Percentiles rank a stretch among this genome's conserved stretches.
Conservation (phyloP, 306 rosid genomes). For the Lablab purpureus region DNA sequence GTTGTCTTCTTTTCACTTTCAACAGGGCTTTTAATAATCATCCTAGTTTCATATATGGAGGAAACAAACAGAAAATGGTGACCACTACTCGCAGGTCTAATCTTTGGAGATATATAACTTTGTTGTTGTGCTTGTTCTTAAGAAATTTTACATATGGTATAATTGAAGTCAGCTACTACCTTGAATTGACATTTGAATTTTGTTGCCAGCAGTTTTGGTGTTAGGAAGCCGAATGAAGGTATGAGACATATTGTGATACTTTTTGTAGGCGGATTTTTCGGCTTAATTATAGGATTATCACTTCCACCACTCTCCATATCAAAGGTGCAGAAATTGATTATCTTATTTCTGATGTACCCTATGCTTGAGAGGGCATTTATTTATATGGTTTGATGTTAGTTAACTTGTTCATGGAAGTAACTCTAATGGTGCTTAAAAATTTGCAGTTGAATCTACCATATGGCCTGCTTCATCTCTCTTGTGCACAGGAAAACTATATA, state of each 20-base stretch:
- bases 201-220: constrained; percentile 61
- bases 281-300: constrained; percentile 87
- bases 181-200: constrained; percentile 40
- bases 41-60: constrained; percentile 47
- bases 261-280: constrained; percentile 78
- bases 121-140: constrained; percentile 21
- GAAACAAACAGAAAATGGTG: constrained; percentile 69
- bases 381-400: constrained; percentile 6
- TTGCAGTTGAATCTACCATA: constrained; percentile 77
- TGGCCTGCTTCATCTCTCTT: constrained; percentile 63
- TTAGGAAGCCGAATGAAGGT: constrained; percentile 74
- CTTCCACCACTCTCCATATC: constrained; percentile 75
- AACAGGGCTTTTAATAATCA: constrained; percentile 46
- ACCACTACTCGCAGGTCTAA: constrained; percentile 71
- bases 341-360: constrained; percentile 10
- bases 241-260: constrained; percentile 79
- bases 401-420: constrained; percentile 14
- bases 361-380: constrained; percentile 15
- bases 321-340: constrained; percentile 60
- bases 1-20: constrained; percentile 44
- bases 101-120: constrained; percentile 19
- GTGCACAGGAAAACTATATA: constrained; percentile 50
- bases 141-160: constrained; percentile 23
- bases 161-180: constrained; percentile 17
- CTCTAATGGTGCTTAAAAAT: constrained; percentile 18